Base-by-base conservation (phyloP, 1,139 yeast species). In the Blastobotrys ciferrii region DNA sequence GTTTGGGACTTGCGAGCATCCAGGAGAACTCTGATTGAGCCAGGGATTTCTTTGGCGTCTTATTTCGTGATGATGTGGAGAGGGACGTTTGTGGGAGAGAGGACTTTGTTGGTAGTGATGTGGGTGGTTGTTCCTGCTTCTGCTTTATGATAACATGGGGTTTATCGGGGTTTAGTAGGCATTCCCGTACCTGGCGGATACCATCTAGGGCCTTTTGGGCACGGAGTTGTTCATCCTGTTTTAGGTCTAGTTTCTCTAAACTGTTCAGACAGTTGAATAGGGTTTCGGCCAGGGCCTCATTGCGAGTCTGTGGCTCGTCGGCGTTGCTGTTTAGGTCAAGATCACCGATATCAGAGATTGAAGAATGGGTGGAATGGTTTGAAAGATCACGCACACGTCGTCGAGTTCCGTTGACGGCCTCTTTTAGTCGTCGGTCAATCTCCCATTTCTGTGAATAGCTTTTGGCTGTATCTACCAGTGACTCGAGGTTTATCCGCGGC, bases 391-490 rank as follows among this genome's bases (percentile, higher is more conserved):
- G 36, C 12, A 47, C 55, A 31, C 39, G 44, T 46, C 15, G 14
- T 41, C 38, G 32, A 17, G 43, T 48, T 14, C 48, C 42, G 13
- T 46, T 43, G 23, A 45, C 9, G 11, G 56, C 57, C 23, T 57
- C 58, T 33, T 50, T 42, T 9, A 58, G 42, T 14, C 58, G 45
- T 38, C 55, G 48, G 42, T 57, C 58, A 47, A 54, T 46, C 43
- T 59, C 61, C 37, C 58, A 48, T 14, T 50, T 45, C 43, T 56
- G 50, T 9, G 55, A 43, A 20, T 56, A 58, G 31, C 48, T 51
- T 35, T 52, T 56, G 2, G 62, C 60, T 2, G 60, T 63, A n/a
- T 48, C 56, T 4, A 55, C 47, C 1, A 59, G n/a, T 12, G 59
- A 47, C 9, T 58, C 62, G n/a, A 57, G 32, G 32, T 53, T 53